phyloP scores from a whole-genome alignment of 139 green algal genomes.

The Chlamydomonas asymmetrica region DNA sequence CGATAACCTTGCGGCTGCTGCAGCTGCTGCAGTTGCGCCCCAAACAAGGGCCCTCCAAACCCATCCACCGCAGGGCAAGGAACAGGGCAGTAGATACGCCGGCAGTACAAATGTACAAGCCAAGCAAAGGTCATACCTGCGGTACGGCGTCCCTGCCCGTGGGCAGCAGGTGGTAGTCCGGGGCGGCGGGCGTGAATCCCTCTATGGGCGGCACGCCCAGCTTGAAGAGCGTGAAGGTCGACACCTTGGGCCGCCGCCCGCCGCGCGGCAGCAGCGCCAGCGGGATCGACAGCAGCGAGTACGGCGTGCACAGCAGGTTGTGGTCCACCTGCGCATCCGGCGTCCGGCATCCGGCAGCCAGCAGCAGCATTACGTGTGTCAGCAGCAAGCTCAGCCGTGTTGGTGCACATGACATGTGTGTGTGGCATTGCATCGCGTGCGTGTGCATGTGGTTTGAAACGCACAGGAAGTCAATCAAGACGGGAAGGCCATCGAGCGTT shows the following conservation, averaged over 20 bases:
- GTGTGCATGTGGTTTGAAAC: too few relatives aligned
- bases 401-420: too few relatives aligned
- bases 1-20: neutral
- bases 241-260: neutral
- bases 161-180: neutral
- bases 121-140: neutral
- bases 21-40: neutral
- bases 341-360: too few relatives aligned
- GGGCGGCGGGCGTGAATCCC: neutral
- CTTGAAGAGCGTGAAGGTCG: neutral
- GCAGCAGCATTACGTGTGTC: too few relatives aligned
- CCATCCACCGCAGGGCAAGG: neutral
- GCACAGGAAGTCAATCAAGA: too few relatives aligned
- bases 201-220: slow-evolving; percentile 9
- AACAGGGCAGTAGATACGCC: neutral
- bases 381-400: too few relatives aligned
- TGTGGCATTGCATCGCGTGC: too few relatives aligned
- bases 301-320: slow-evolving; percentile 1
- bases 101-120: neutral
- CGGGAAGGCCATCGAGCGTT: too few relatives aligned
- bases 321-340: slow-evolving; percentile 10
- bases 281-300: slow-evolving; percentile 1
- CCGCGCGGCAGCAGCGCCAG: neutral
- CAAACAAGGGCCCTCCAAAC: neutral
- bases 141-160: slow-evolving; percentile 1